Percentiles rank a stretch among this genome's conserved stretches.
These are phyloP conservation scores for Boletus semigastroideus DNA, from an alignment of 1,284 basidiomycete genomes.

Conservation along the genomic window DNA sequence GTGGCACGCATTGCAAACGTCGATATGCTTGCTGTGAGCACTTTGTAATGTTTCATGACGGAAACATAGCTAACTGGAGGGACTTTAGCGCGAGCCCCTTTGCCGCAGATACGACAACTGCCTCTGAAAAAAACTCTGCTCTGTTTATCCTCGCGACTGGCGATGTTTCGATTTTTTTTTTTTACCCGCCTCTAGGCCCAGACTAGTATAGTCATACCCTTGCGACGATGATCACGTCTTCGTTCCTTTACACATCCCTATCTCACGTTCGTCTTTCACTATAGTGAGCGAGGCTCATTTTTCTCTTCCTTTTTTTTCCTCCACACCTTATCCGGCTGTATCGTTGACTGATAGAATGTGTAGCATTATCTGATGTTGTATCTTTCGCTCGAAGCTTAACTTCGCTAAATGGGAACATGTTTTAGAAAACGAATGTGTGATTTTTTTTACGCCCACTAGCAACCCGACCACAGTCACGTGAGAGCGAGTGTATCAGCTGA, in stretches of 20 bases:
- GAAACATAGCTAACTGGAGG: constrained; percentile 6
- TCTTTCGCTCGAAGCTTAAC: not conserved
- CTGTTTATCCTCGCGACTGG: not conserved
- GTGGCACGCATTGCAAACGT: not conserved
- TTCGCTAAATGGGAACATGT: not conserved
- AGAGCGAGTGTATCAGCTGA: too few species aligned
- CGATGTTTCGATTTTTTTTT: not conserved
- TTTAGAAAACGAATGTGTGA: too few species aligned
- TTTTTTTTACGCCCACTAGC: too few species aligned
- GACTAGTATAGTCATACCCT: not conserved
- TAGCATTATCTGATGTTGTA: constrained; percentile 18
- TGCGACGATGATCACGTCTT: not conserved
- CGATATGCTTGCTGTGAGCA: constrained; percentile 18
- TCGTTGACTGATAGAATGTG: constrained; percentile 27
- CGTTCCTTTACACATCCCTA: not conserved
- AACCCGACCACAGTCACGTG: too few species aligned
- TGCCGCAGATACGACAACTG: constrained; percentile 10
- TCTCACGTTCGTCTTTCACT: constrained; percentile 3
- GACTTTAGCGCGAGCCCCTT: constrained; percentile 21
- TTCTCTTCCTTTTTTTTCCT: not conserved
- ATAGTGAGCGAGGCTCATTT: constrained; percentile 3
- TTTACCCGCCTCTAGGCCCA: not conserved
- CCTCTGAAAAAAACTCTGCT: constrained; percentile 3
- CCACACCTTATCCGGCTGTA: constrained; percentile 17
- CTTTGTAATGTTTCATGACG: not conserved